These are phyloP conservation scores for Ramularia endophylla DNA, from an alignment of 2,329 filamentous ascomycete genomes.

Conservation along the genomic window DNA sequence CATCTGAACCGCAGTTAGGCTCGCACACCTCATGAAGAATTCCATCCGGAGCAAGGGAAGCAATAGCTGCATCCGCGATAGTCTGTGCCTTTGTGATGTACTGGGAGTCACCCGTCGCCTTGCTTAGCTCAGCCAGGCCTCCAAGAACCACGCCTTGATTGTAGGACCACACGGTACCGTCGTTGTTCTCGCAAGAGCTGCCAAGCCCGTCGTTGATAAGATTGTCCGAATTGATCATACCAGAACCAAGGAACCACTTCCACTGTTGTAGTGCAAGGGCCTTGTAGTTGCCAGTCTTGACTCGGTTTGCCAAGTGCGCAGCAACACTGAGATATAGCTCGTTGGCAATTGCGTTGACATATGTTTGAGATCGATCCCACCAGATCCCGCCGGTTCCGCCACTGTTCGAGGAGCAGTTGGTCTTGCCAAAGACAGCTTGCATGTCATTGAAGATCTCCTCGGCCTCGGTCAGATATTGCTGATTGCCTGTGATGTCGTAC, in stretches of 20 bases:
- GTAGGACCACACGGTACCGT: conserved; percentile 40
- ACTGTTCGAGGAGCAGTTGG: conserved; percentile 29
- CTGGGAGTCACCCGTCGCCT: conserved; percentile 28
- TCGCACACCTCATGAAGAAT: conserved; percentile 38
- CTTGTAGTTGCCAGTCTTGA: conserved; percentile 36
- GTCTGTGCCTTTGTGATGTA: conserved; percentile 33
- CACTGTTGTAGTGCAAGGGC: conserved; percentile 44
- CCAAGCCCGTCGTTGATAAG: conserved; percentile 52
- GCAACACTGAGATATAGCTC: conserved; percentile 52
- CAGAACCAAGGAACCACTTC: conserved; percentile 46
- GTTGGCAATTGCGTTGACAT: conserved; percentile 52
- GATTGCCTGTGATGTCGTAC: conserved; percentile 47
- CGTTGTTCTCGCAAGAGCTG: conserved; percentile 48
- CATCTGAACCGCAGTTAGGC: conserved; percentile 37
- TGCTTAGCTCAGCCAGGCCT: conserved; percentile 50
- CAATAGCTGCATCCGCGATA: conserved; percentile 39
- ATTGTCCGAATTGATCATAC: conserved; percentile 45
- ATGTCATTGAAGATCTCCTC: conserved; percentile 46
- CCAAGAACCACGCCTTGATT: conserved; percentile 59
- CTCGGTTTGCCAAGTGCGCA: conserved; percentile 51
- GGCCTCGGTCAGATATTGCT: conserved; percentile 42
- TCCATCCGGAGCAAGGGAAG: conserved; percentile 31
- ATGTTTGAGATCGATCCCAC: conserved; percentile 42
- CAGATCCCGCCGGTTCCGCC: conserved; percentile 36
- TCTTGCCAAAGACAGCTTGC: conserved; percentile 37